These are phyloP conservation scores for Berberis vulgaris DNA, from an alignment of 164 flowering plant genomes.

Conservation along the genomic window DNA sequence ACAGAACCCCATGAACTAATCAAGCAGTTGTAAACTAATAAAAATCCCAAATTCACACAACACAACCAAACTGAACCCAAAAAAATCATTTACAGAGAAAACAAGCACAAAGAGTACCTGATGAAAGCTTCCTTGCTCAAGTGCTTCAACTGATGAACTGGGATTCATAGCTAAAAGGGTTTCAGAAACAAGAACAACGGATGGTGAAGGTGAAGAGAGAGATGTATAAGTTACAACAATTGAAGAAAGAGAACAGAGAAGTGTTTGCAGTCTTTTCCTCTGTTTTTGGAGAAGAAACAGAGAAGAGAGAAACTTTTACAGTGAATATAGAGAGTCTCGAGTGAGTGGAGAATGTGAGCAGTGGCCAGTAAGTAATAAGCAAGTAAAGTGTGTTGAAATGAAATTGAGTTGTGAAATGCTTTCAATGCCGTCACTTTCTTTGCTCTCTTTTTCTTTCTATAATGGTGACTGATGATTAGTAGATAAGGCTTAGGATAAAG, in stretches of 20 bases:
- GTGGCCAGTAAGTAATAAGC: conserved; percentile 18
- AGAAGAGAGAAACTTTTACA: neutral
- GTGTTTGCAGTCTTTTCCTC: neutral
- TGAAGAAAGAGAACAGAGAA: neutral
- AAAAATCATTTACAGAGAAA: neutral
- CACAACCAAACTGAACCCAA: neutral
- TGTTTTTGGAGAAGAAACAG: neutral
- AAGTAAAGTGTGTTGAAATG: conserved; percentile 22
- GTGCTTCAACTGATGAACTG: conserved; percentile 13
- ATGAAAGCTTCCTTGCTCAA: conserved; percentile 25
- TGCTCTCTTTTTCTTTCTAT: conserved; percentile 7
- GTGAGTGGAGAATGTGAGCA: conserved; percentile 17
- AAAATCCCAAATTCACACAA: neutral
- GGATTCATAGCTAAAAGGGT: conserved; percentile 25
- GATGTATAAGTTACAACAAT: neutral
- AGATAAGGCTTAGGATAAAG: too few species aligned
- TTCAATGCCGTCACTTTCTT: conserved; percentile 23
- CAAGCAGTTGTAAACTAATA: too few species aligned
- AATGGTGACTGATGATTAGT: neutral
- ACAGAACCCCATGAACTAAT: too few species aligned
- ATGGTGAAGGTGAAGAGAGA: neutral
- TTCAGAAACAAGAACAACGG: conserved; percentile 3
- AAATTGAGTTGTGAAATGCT: conserved; percentile 23
- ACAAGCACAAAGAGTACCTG: conserved; percentile 20
- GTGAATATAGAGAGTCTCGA: conserved; percentile 5